Evolutionary conservation across 768 basidiomycete species (phyloP).

Genomic region (Kwoniella bestiolae): DNA sequence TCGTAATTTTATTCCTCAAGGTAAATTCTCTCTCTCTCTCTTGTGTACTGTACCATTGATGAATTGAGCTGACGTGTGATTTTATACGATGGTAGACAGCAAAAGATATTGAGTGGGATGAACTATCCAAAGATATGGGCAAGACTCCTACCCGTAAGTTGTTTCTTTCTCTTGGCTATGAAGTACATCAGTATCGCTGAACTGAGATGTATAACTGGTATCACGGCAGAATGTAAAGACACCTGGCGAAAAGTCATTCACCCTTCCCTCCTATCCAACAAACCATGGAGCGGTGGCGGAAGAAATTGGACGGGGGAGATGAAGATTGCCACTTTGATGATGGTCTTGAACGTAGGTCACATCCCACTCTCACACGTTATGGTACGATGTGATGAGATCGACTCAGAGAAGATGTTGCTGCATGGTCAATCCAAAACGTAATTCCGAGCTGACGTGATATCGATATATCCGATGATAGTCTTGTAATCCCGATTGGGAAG

Average conservation of each 20-base stretch:
- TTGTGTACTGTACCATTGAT: not conserved
- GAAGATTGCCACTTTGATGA: slow-evolving; percentile 25
- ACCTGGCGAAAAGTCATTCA: slow-evolving; percentile 41
- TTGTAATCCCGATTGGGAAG: slow-evolving; percentile 37
- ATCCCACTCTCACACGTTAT: not conserved
- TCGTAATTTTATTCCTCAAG: slow-evolving; percentile 22
- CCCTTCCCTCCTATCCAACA: slow-evolving; percentile 22
- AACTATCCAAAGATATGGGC: slow-evolving; percentile 10
- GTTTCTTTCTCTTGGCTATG: too few species aligned
- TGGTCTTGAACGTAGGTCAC: slow-evolving; percentile 32
- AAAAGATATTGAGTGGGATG: slow-evolving; percentile 29
- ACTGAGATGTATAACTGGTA: not conserved
- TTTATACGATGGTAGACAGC: slow-evolving; percentile 16
- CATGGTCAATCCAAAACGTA: not conserved
- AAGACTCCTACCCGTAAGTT: slow-evolving; percentile 38
- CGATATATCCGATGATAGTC: slow-evolving; percentile 7
- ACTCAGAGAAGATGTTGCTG: not conserved
- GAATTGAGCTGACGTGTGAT: slow-evolving; percentile 18
- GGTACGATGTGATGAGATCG: too few species aligned
- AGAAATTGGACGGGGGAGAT: slow-evolving; percentile 26
- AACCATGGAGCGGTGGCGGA: slow-evolving; percentile 26
- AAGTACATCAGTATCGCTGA: not conserved
- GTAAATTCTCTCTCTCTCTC: slow-evolving; percentile 7
- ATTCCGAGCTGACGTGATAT: not conserved
- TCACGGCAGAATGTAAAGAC: slow-evolving; percentile 37